Percentiles rank a stretch among this genome's conserved stretches.
phyloP scores from a whole-genome alignment of 768 basidiomycete genomes.

The Tricholoma bakamatsutake region DNA sequence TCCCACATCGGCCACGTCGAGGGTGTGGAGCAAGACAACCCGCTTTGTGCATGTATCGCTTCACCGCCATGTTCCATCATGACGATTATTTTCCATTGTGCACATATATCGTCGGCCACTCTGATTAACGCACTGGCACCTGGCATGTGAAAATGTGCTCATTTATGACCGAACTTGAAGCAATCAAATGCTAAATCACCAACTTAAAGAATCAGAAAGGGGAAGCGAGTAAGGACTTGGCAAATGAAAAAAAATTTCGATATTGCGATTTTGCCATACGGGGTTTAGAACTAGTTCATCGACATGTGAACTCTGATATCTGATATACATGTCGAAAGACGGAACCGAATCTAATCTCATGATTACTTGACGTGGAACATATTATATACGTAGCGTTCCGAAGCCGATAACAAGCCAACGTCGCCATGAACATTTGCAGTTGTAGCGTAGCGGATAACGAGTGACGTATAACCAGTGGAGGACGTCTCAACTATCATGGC shows the following conservation, averaged over 20 bases:
- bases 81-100: no score
- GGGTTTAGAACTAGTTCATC: slow-evolving; percentile 5
- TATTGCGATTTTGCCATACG: slow-evolving; percentile 18
- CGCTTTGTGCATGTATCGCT: no score
- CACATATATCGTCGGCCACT: no score
- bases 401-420: neutral
- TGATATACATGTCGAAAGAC: slow-evolving; percentile 3
- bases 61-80: no score
- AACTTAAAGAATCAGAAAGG: neutral
- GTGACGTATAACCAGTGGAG: neutral
- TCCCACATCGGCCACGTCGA: no score
- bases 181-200: neutral
- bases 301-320: slow-evolving; percentile 7
- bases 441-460: neutral
- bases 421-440: slow-evolving; percentile 4
- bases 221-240: slow-evolving; percentile 1
- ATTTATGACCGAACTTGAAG: neutral
- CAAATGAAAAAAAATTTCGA: slow-evolving; percentile 8
- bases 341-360: slow-evolving; percentile 1
- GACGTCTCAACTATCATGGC: slow-evolving; percentile 9
- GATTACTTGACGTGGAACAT: neutral
- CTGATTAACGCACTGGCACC: neutral
- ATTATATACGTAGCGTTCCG: neutral
- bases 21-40: no score
- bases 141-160: neutral